These are phyloP conservation scores for Diddensiella caesifluorescens DNA, from an alignment of 805 yeast genomes.

Conservation along the genomic window DNA sequence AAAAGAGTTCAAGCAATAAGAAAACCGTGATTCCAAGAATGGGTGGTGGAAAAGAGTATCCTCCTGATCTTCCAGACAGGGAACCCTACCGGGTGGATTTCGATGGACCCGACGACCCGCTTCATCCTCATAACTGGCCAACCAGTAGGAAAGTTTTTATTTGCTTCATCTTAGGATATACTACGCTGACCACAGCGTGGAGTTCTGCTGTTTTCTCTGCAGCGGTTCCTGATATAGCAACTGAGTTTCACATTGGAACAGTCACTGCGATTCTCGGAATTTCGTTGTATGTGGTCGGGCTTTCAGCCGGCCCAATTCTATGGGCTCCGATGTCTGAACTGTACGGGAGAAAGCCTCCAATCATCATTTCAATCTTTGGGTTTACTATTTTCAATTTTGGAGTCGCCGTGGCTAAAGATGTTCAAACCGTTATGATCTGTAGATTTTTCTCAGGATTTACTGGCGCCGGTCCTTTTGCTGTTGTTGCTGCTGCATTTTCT, in stretches of 20 bases:
- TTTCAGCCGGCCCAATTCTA: slow-evolving; percentile 84
- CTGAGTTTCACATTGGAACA: slow-evolving; percentile 51
- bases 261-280: slow-evolving; percentile 73
- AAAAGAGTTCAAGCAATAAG: slow-evolving; percentile 10
- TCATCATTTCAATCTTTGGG: slow-evolving; percentile 52
- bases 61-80: slow-evolving; percentile 16
- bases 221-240: slow-evolving; percentile 45
- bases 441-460: slow-evolving; percentile 75
- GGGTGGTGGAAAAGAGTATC: slow-evolving; percentile 21
- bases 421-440: slow-evolving; percentile 71
- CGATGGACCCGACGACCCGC: slow-evolving; percentile 75
- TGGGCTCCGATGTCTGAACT: slow-evolving; percentile 86
- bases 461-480: slow-evolving; percentile 82
- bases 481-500: slow-evolving; percentile 81
- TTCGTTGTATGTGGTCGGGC: slow-evolving; percentile 80
- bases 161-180: slow-evolving; percentile 42
- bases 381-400: slow-evolving; percentile 62
- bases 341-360: slow-evolving; percentile 62
- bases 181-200: slow-evolving; percentile 54
- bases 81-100: slow-evolving; percentile 56
- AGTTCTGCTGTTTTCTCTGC: slow-evolving; percentile 82
- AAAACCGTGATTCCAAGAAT: slow-evolving; percentile 33
- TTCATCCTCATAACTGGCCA: slow-evolving; percentile 77
- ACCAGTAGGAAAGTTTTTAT: slow-evolving; percentile 39
- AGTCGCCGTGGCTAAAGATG: slow-evolving; percentile 68